Percentiles rank a stretch among this genome's conserved stretches.
Conservation (phyloP, 2,329 filamentous ascomycete genomes). For the Grosmannia huntii region DNA sequence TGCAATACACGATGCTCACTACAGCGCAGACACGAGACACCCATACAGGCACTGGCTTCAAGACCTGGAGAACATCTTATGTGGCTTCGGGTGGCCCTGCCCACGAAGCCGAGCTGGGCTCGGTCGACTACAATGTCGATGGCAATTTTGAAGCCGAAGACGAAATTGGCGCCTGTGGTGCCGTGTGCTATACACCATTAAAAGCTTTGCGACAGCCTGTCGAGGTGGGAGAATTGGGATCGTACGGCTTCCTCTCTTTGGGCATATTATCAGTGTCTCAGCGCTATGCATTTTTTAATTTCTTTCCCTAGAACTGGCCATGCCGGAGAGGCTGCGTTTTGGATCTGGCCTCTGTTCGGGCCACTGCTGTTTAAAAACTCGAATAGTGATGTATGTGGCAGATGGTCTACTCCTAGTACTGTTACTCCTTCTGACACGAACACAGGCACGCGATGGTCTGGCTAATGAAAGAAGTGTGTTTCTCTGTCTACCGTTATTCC, state of each 20-base stretch:
- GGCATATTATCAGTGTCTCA: neutral
- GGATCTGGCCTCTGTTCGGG: constrained; percentile 48
- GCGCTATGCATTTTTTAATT: neutral
- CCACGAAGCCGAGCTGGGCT: neutral
- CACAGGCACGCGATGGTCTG: constrained; percentile 50
- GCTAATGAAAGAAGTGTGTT: constrained; percentile 59
- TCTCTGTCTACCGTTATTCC: neutral
- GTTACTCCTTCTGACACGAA: constrained; percentile 8
- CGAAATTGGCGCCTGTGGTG: neutral
- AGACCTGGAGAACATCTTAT: too few species aligned
- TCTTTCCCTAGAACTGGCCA: constrained; percentile 5
- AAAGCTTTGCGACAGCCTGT: constrained; percentile 27
- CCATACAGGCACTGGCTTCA: too few species aligned
- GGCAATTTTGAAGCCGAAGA: neutral
- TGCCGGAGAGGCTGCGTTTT: constrained; percentile 33
- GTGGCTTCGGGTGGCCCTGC: neutral
- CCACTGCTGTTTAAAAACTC: constrained; percentile 63
- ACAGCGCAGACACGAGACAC: too few species aligned
- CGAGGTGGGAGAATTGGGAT: constrained; percentile 26
- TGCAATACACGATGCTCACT: too few species aligned
- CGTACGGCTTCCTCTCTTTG: constrained; percentile 16
- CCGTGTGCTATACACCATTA: constrained; percentile 22
- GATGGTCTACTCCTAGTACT: neutral
- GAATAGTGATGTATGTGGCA: constrained; percentile 46
- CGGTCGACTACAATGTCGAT: neutral